Conservation (phyloP, 352 stramenopile species). For the Pythium scleroteichum region DNA sequence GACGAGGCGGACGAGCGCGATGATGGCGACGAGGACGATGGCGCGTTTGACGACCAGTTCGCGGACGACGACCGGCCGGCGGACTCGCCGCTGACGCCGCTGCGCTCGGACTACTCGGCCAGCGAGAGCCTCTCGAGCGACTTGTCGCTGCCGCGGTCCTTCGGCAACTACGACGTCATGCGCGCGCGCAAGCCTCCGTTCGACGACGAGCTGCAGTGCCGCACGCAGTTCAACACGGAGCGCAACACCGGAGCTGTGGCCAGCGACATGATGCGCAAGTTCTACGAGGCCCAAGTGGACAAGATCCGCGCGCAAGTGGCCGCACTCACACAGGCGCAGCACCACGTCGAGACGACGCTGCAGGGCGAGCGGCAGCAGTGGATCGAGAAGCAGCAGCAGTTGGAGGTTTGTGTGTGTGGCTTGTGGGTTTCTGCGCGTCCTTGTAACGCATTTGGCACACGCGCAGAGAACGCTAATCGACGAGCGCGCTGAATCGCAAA, state of each 20-base stretch:
- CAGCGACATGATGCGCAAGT: slow-evolving; percentile 67
- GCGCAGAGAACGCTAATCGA: slow-evolving; percentile 24
- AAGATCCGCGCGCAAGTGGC: slow-evolving; percentile 67
- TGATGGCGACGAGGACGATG: slow-evolving; percentile 17
- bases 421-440: neutral
- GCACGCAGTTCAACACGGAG: slow-evolving; percentile 21
- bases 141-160: slow-evolving; percentile 66
- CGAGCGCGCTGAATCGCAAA: neutral
- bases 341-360: slow-evolving; percentile 48
- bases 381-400: slow-evolving; percentile 17
- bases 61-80: slow-evolving; percentile 26
- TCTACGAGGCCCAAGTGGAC: slow-evolving; percentile 81
- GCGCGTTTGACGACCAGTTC: slow-evolving; percentile 26
- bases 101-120: slow-evolving; percentile 51
- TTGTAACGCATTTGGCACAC: neutral
- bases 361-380: slow-evolving; percentile 43
- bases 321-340: slow-evolving; percentile 45
- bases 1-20: slow-evolving; percentile 19
- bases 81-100: slow-evolving; percentile 24
- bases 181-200: slow-evolving; percentile 35
- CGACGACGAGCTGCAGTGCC: slow-evolving; percentile 53
- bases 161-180: slow-evolving; percentile 55
- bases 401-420: slow-evolving; percentile 19
- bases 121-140: slow-evolving; percentile 74
- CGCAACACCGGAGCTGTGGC: neutral